Base-by-base conservation (phyloP, 768 basidiomycete genomes). In the Tylopilus sp. region DNA sequence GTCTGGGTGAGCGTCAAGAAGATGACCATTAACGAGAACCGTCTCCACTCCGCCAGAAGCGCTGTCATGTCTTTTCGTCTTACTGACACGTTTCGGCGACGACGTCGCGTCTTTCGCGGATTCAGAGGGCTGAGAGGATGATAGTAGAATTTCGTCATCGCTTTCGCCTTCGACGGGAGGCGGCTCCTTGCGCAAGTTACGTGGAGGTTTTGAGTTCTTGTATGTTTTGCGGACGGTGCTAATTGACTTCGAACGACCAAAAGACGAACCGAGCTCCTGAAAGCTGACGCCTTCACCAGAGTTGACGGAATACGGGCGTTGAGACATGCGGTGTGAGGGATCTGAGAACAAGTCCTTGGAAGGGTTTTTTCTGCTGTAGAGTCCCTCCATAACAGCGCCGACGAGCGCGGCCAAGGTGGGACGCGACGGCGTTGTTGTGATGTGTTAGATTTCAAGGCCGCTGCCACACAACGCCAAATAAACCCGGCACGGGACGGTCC, bases 91-190 rank as follows among this genome's bases (percentile, higher is more conserved):
- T 47, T 57, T 59, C n/a, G 45, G 5, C 6, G 51, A 7, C 25
- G 48, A 36, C 6, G 52, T 43, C 61, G 45, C 47, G 61, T 8
- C 28, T 2, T 18, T 44, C 35, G 38, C 39, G 13, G 66, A n/a
- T n/a, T n/a, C n/a, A n/a, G n/a, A 64, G 36, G 25, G 48, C 44
- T 68, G 63, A 2, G 66, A 66, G 3, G 58, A 59, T 4, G 68
- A 53, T 35, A 67, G 55, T 28, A 67, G 53, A 25, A 69, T 47
- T 20, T 69, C 69, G 38, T 69, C 67, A 1, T 67, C 62, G 30
- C 69, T 70, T 30, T 61, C 58, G 20, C 57, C 47, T 21, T 44
- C 50, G 26, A 52, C 43, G 10, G 2, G 28, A 0, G 13, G 22
- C 0, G 44, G 38, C 6, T 13, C 10, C 11, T 35, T 57, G 9